Evolutionary conservation across 805 yeast species (phyloP).

Genomic region (Trichomonascus vanleenenianus): DNA sequence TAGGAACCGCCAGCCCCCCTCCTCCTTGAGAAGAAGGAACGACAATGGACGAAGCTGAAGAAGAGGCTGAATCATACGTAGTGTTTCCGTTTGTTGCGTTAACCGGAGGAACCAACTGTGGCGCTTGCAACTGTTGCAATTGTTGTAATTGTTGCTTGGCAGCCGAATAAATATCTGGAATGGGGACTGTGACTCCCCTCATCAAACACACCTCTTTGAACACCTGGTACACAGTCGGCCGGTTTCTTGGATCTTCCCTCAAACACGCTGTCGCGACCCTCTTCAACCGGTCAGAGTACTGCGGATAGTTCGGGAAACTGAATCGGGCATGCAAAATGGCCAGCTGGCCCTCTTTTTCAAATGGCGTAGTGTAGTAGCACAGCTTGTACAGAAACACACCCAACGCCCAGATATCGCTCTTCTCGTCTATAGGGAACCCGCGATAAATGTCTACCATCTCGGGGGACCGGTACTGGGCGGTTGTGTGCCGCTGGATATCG

Average conservation of each 20-base stretch:
- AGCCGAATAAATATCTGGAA: constrained; percentile 25
- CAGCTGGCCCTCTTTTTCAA: constrained; percentile 74
- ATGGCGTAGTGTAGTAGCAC: constrained; percentile 91
- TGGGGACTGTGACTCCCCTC: constrained; percentile 46
- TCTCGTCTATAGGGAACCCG: constrained; percentile 80
- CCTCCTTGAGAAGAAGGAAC: background rate
- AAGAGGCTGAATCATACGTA: background rate
- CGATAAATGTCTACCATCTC: constrained; percentile 90
- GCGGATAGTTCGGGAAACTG: constrained; percentile 64
- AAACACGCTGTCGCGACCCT: constrained; percentile 71
- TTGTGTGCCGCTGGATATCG: constrained; percentile 83
- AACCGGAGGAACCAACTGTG: background rate
- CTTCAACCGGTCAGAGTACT: constrained; percentile 61
- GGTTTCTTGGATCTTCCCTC: constrained; percentile 68
- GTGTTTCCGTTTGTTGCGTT: background rate
- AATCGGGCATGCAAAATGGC: constrained; percentile 81
- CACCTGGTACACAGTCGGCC: constrained; percentile 87
- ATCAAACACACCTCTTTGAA: constrained; percentile 54
- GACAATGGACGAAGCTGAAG: background rate
- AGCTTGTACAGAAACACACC: constrained; percentile 87
- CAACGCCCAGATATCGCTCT: constrained; percentile 93
- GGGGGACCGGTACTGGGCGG: constrained; percentile 93
- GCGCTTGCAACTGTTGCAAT: constrained; percentile 1
- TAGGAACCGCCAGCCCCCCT: background rate
- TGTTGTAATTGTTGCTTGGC: background rate